Percentiles rank a stretch among this genome's conserved stretches.
phyloP scores from a whole-genome alignment of 1,139 yeast genomes.

The Hyphopichia buzzinii region DNA sequence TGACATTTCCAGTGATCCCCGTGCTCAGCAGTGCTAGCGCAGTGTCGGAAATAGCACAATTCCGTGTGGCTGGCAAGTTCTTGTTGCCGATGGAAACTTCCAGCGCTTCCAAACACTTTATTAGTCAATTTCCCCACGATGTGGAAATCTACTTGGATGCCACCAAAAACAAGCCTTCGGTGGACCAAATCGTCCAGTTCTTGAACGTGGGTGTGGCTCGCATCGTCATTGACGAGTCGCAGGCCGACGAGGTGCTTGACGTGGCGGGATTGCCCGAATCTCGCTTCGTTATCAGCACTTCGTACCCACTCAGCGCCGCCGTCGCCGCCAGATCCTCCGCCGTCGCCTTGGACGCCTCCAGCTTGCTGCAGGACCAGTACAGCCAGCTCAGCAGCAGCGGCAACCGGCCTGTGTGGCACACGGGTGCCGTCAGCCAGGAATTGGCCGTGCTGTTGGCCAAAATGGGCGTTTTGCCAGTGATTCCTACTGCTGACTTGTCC shows the following conservation, averaged over 20 bases:
- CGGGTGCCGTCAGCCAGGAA: conserved; percentile 20
- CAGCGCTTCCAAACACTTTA: conserved; percentile 32
- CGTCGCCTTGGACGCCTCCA: conserved; percentile 20
- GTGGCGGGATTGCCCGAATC: conserved; percentile 60
- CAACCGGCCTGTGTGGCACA: conserved; percentile 40
- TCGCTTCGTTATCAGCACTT: conserved; percentile 48
- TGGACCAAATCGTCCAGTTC: conserved; percentile 50
- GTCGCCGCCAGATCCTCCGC: conserved; percentile 17
- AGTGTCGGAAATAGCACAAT: conserved; percentile 19
- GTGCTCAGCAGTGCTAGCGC: conserved; percentile 22
- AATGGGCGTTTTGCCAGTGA: conserved; percentile 48
- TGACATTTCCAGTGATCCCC: conserved; percentile 52
- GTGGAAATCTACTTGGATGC: conserved; percentile 38
- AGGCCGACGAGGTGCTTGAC: conserved; percentile 31
- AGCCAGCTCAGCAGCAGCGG: conserved; percentile 33
- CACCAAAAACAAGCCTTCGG: conserved; percentile 15
- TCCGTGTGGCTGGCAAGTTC: conserved; percentile 39
- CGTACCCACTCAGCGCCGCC: conserved; percentile 12
- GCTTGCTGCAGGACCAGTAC: conserved; percentile 15
- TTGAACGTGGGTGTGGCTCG: conserved; percentile 67
- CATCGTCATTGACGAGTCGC: conserved; percentile 41
- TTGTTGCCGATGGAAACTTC: conserved; percentile 31
- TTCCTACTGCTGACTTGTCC: conserved; percentile 42
- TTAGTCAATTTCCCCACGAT: conserved; percentile 31
- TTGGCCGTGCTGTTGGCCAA: conserved; percentile 29